A percentile compares a stretch with the other conserved stretches of the same genome.
phyloP scores from a whole-genome alignment of 2,329 filamentous ascomycete species.

The Cercospora beticola region DNA sequence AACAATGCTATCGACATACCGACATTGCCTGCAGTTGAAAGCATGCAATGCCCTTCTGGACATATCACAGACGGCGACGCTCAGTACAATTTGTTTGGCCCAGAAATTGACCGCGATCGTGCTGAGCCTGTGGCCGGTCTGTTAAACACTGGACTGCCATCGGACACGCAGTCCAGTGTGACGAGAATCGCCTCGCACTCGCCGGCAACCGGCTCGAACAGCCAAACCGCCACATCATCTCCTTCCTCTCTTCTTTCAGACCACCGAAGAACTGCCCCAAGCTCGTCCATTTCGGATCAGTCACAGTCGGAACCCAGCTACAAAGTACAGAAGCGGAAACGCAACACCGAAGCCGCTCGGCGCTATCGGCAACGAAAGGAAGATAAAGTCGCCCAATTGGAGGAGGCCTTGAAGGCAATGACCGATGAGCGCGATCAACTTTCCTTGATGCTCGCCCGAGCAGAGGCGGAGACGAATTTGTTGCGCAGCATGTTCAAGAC shows the following conservation, averaged over 20 bases:
- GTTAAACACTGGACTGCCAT: not conserved
- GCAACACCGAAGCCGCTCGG: conserved; percentile 69
- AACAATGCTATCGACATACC: not conserved
- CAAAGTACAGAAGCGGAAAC: conserved; percentile 56
- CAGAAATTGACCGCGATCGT: not conserved
- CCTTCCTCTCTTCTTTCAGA: not conserved
- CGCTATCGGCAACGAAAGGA: conserved; percentile 70
- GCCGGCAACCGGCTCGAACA: not conserved
- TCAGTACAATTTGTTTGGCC: not conserved
- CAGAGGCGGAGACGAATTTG: conserved; percentile 65
- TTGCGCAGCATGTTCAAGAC: conserved; percentile 40
- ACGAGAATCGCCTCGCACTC: not conserved
- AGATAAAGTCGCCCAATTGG: conserved; percentile 63
- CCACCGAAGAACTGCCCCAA: not conserved
- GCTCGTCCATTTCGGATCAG: conserved; percentile 7
- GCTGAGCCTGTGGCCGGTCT: not conserved
- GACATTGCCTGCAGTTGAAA: not conserved
- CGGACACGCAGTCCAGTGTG: not conserved
- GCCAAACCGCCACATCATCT: not conserved
- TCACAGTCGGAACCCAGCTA: conserved; percentile 13
- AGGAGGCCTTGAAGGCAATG: conserved; percentile 58
- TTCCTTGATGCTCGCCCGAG: conserved; percentile 60
- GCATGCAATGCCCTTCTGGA: not conserved
- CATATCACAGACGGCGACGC: not conserved
- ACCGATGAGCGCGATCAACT: conserved; percentile 64